Base-by-base conservation (phyloP, 805 yeast species). In the Nakazawaea wyomingensis region DNA sequence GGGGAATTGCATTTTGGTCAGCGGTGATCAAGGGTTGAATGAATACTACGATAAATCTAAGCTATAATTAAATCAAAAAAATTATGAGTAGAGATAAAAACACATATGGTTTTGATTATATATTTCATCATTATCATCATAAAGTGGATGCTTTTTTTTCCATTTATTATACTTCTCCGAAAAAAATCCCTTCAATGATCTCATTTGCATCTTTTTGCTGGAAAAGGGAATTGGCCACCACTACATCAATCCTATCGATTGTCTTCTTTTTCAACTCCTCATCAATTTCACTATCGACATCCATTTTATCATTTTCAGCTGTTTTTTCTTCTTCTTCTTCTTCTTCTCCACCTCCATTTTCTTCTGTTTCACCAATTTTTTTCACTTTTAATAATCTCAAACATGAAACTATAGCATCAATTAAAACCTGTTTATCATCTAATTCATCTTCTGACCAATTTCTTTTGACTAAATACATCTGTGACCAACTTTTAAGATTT, bases 401-500 rank as follows among this genome's bases (percentile, higher is more conserved):
- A 37, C 82, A 76, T 20, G 76, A 80, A 6, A 87, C 50, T 1
- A 80, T 61, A 8, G 76, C 69, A 13, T 72, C 68, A 2, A 74
- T 59, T 42, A 85, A 65, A 14, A 72, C 59, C 9, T 64, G 60
- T 37, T 67, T 69, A 46, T 82, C 86, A 22, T 69, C 44, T 46
- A 55, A 43, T 7, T 55, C 45, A 10, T 49, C 49, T 30, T 54
- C 56, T 22, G 49, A 44, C 35, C 44, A 38, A 9, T 10, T 39
- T 28, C 14, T 40, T 37, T 49, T 43, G 24, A 54, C 71, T 35
- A 82, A 64, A 1, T 84, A 82, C 46, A 76, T 71, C 38, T 67
- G 69, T 13, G 79, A 69, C 99, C 99, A 93, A 45, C 81, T 78
- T 50, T 80, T 75, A 47, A 91, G 63, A 60, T 93, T 93, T 0